Evolutionary conservation across 2,329 filamentous ascomycete genomes (phyloP).

Genomic region (Alternaria sp.): DNA sequence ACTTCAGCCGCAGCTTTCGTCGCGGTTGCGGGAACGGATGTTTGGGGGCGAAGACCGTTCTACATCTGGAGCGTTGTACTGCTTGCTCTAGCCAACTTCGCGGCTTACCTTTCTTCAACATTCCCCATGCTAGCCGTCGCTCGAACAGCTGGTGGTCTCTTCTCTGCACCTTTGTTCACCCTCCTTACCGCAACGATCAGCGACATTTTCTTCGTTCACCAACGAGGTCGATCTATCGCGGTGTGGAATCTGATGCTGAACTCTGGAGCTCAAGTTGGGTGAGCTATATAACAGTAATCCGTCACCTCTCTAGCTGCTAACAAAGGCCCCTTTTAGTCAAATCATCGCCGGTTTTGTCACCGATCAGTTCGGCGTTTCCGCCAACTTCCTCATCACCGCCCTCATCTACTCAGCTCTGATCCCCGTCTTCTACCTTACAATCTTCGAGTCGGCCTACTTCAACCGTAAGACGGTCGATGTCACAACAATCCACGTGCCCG

Average conservation of each 20-base stretch:
- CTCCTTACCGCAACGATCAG: conserved; percentile 18
- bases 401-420: conserved; percentile 11
- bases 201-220: conserved; percentile 20
- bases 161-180: conserved; percentile 19
- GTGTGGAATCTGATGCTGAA: conserved; percentile 20
- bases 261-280: conserved; percentile 19
- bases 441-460: conserved; percentile 20
- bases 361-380: conserved; percentile 11
- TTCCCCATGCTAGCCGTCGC: conserved; percentile 13
- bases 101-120: conserved; percentile 10
- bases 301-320: neutral
- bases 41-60: conserved; percentile 17
- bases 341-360: conserved; percentile 16
- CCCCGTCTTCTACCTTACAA: conserved; percentile 14
- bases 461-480: conserved; percentile 4
- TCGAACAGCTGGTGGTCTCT: conserved; percentile 15
- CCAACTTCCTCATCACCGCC: conserved; percentile 16
- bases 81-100: conserved; percentile 13
- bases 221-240: conserved; percentile 18
- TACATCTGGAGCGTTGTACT: conserved; percentile 16
- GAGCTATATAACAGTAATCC: neutral
- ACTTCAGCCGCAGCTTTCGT: conserved; percentile 18
- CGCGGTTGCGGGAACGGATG: conserved; percentile 13
- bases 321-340: neutral
- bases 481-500: neutral